Base-by-base conservation (phyloP, 495 filamentous ascomycete genomes). In the Xylaria cubensis region DNA sequence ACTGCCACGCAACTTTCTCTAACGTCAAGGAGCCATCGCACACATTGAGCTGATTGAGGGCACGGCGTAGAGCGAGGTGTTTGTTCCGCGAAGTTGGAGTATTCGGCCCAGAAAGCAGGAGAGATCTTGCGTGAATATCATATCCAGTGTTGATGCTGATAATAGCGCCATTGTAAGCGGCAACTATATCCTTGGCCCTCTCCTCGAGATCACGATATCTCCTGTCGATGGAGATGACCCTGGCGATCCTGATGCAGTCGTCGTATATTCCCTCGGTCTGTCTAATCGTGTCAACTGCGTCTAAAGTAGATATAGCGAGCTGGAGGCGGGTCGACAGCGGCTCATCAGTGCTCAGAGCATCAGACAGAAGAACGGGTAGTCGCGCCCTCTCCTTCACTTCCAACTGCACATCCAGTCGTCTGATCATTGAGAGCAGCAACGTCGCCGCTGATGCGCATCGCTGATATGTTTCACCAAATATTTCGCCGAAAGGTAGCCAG, bases 401-500 rank as follows among this genome's bases (percentile, higher is more conserved):
- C 1, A 73, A 3, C 34, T 68, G 32, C 56, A 36, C 5, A 10
- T 63, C 32, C 7, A 65, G 8, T 13, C 39, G 53, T 9, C 26
- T 61, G 29, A 72, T 24, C 26, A 61, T 46, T 19, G 24, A n/a
- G 2, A 21, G 39, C 24, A 72, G 50, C 39, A 51, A 10, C 41
- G 6, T 34, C 34, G 56, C 39, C 15, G 39, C 26, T 24, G 9
- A 62, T 24, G 7, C 7, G 32, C 72, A 71, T 12, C n/a, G 48
- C 24, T 59, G 13, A 3, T 50, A n/a, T 21, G 70, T 53, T 2
- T 61, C 36, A 13, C 50, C 41, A 24, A 67, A 75, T 56, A 73
- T 70, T 48, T 73, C 41, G 41, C 65, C 51, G 24, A 65, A 59
- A 29, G 74, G 76, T 42, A 74, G 42, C 70, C 71, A 74, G 55